Conservation (phyloP, 768 basidiomycete genomes). For the Cytidiella melzeri region DNA sequence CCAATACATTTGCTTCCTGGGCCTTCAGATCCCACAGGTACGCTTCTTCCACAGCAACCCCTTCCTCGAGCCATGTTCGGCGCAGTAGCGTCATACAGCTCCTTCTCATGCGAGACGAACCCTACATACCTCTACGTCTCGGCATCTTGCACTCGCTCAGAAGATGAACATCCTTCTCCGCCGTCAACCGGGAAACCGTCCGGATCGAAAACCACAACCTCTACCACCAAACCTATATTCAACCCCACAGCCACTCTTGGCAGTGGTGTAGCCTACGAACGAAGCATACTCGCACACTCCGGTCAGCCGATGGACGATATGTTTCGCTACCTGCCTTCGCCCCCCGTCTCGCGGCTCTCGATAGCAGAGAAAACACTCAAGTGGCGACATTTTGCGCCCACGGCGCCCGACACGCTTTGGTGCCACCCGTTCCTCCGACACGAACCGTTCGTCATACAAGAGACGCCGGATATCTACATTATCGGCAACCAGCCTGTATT, state of each 20-base stretch:
- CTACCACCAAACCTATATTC: background rate
- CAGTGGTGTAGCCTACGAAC: slow-evolving; percentile 28
- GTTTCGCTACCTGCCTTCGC: slow-evolving; percentile 82
- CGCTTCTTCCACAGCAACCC: slow-evolving; percentile 89
- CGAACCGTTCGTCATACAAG: slow-evolving; percentile 86
- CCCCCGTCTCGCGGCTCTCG: slow-evolving; percentile 63
- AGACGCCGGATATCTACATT: slow-evolving; percentile 86
- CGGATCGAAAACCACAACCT: slow-evolving; percentile 3
- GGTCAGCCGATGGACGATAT: slow-evolving; percentile 95
- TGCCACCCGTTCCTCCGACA: slow-evolving; percentile 86
- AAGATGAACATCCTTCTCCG: background rate
- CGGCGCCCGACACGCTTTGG: slow-evolving; percentile 97
- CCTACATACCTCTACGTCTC: slow-evolving; percentile 75
- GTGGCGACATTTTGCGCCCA: slow-evolving; percentile 98
- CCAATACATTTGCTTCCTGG: slow-evolving; percentile 90
- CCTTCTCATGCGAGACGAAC: slow-evolving; percentile 80
- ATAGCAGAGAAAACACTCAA: slow-evolving; percentile 74
- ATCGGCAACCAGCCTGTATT: slow-evolving; percentile 90
- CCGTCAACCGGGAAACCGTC: slow-evolving; percentile 8
- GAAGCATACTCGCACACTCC: slow-evolving; percentile 75
- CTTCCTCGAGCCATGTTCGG: slow-evolving; percentile 92
- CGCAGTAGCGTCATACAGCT: slow-evolving; percentile 45
- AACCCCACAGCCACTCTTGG: background rate
- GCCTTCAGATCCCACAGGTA: slow-evolving; percentile 79
- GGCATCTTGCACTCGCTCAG: slow-evolving; percentile 25